These are phyloP conservation scores for Solanum appendiculatum DNA, from an alignment of 257 asterid genomes.

Conservation along the genomic window DNA sequence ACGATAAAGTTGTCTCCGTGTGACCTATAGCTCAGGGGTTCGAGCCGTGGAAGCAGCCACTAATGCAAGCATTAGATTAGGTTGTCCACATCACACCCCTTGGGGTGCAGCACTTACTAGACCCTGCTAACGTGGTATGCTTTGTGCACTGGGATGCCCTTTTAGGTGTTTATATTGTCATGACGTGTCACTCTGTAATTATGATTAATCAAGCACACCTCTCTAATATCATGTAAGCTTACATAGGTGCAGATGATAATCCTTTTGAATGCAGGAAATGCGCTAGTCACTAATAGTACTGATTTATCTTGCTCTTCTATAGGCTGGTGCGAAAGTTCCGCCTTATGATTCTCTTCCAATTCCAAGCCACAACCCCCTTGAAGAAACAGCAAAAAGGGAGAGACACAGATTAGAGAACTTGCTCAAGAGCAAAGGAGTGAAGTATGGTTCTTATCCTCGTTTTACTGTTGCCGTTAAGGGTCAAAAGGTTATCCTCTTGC, in stretches of 20 bases:
- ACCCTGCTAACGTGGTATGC: not conserved
- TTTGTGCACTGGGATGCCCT: not conserved
- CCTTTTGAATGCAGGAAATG: not conserved
- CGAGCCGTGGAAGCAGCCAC: not conserved
- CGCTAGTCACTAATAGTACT: not conserved
- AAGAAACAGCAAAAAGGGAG: slow-evolving; percentile 64
- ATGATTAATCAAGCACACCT: not conserved
- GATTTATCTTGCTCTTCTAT: slow-evolving; percentile 12
- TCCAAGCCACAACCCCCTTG: slow-evolving; percentile 36
- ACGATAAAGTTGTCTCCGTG: not conserved
- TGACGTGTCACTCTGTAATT: not conserved
- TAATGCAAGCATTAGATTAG: not conserved
- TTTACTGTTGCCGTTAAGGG: slow-evolving; percentile 77
- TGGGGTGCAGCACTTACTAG: not conserved
- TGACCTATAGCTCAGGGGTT: not conserved
- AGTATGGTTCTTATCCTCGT: slow-evolving; percentile 58
- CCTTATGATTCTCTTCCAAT: slow-evolving; percentile 32
- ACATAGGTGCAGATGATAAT: not conserved
- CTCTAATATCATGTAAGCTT: not conserved
- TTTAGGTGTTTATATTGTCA: not conserved
- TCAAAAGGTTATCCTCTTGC: slow-evolving; percentile 44
- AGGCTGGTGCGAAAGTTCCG: slow-evolving; percentile 32
- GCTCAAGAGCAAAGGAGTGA: slow-evolving; percentile 55
- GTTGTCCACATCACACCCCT: not conserved
- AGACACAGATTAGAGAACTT: slow-evolving; percentile 52